Evolutionary conservation across 2,329 filamentous ascomycete species (phyloP), one percentile per base, ranked within the genome.

Genomic region (Grosmannia serpens): DNA sequence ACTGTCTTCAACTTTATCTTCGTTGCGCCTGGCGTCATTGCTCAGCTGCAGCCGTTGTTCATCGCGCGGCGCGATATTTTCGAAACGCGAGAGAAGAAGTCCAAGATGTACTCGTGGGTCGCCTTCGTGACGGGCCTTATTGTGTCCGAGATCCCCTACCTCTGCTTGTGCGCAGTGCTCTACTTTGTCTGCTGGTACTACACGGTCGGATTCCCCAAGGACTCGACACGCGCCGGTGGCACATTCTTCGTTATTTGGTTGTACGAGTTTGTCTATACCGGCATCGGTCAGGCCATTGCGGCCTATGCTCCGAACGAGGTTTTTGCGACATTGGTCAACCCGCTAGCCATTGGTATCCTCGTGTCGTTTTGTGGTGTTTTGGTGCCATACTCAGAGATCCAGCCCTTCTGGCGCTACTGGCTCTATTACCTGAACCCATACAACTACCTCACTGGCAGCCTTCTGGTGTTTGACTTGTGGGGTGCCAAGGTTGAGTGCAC

Each of bases 321-420:
- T 4, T 83, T 84, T 46, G 82, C 82, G 0, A 71, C 78, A 0
- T 73, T 84, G 2, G 75, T 77, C 62, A 84, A 84, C 62, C 81
- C 81, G 0, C 65, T 84, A 0, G 55, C 83, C n/a, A 70, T 84
- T 57, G 75, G 77, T 66, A 68, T 83, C 44, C 73, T 89, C 3
- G 77, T 88, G 9, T 80, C 79, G 1, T 91, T 91, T 73, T 90
- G 86, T 64, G 87, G 87, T 62, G 86, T 90, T 2, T 74, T 89
- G 4, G 86, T 90, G 0, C 86, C 86, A 0, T 88, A 85, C 62
- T 66, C 65, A 0, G 77, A 78, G 26, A 76, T 91, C 24, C 79
- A 83, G 9, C 64, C 69, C 0, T 90, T 90, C 70, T 91, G 87
- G 87, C 73, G 75, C 24, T 78, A 78, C 62, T 87, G 83, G 82